Evolutionary conservation across 805 yeast genomes (phyloP).

Genomic region (Yarrowia sp.): DNA sequence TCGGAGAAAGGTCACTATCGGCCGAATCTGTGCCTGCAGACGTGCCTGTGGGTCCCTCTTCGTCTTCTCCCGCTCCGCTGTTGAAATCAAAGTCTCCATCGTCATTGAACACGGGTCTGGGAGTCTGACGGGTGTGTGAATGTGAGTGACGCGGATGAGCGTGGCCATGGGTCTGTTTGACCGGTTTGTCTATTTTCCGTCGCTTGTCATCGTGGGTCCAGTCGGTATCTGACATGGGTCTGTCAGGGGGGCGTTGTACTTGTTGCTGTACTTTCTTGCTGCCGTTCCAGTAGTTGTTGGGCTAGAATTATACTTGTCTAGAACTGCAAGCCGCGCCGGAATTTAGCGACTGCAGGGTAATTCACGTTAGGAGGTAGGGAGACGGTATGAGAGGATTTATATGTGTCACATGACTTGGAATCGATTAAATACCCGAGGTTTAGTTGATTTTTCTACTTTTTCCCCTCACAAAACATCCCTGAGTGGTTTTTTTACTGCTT

Average conservation of each 20-base stretch:
- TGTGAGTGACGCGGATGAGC: conserved; percentile 23
- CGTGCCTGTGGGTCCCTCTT: conserved; percentile 15
- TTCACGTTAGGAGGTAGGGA: not conserved
- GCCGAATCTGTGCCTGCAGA: conserved; percentile 18
- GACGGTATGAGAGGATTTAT: not conserved
- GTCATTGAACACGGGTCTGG: conserved; percentile 9
- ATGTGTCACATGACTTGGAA: not conserved
- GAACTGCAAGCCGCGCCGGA: not conserved
- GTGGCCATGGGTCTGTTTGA: conserved; percentile 25
- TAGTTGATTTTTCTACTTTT: too few relatives aligned
- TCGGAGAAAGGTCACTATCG: not conserved
- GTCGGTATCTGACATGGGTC: conserved; percentile 20
- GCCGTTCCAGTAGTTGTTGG: too few relatives aligned
- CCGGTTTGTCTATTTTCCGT: conserved; percentile 6
- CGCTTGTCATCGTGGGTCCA: conserved; percentile 24
- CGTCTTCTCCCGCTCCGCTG: conserved; percentile 18
- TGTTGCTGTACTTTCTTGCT: not conserved
- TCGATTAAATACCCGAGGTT: too few relatives aligned
- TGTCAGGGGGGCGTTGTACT: too few relatives aligned
- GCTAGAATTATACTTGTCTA: too few relatives aligned
- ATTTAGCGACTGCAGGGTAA: not conserved
- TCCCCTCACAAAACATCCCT: too few relatives aligned
- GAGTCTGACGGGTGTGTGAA: conserved; percentile 11
- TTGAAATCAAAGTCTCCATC: conserved; percentile 25
- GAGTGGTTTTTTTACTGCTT: too few relatives aligned